phyloP scores from a whole-genome alignment of 1,139 yeast genomes.

The Magnusiomyces suaveolens region DNA sequence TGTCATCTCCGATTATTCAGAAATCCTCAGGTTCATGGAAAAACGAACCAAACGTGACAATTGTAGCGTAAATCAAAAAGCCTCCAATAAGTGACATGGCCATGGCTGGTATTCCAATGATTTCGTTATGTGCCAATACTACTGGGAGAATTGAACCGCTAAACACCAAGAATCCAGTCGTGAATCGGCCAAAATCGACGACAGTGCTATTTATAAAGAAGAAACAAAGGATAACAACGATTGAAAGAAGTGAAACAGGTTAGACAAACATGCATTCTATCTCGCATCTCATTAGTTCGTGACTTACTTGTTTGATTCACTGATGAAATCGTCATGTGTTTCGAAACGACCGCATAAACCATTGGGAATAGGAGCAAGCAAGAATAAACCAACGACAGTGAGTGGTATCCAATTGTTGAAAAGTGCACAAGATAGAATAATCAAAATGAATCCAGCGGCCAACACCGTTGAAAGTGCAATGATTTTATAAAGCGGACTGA shows the following conservation, averaged over 20 bases:
- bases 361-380: constrained; percentile 64
- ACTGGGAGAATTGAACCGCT: constrained; percentile 63
- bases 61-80: constrained; percentile 57
- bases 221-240: constrained; percentile 34
- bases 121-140: constrained; percentile 52
- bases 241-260: constrained; percentile 12
- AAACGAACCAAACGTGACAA: constrained; percentile 59
- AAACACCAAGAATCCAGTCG: constrained; percentile 55
- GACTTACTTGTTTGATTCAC: constrained; percentile 35
- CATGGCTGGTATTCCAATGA: constrained; percentile 51
- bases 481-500: constrained; percentile 62
- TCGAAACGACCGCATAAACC: constrained; percentile 39
- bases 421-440: constrained; percentile 67
- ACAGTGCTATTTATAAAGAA: constrained; percentile 22
- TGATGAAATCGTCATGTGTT: constrained; percentile 40
- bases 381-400: constrained; percentile 40
- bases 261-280: constrained; percentile 51
- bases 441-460: constrained; percentile 68
- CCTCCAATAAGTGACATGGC: constrained; percentile 64
- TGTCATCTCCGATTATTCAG: constrained; percentile 15
- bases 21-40: constrained; percentile 52
- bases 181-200: constrained; percentile 34
- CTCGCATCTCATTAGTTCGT: constrained; percentile 42
- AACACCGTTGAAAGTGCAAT: constrained; percentile 64
- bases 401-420: constrained; percentile 74